Percentiles rank a stretch among this genome's conserved stretches.
Evolutionary conservation across 805 yeast genomes (phyloP).

Genomic region (Candida maris): DNA sequence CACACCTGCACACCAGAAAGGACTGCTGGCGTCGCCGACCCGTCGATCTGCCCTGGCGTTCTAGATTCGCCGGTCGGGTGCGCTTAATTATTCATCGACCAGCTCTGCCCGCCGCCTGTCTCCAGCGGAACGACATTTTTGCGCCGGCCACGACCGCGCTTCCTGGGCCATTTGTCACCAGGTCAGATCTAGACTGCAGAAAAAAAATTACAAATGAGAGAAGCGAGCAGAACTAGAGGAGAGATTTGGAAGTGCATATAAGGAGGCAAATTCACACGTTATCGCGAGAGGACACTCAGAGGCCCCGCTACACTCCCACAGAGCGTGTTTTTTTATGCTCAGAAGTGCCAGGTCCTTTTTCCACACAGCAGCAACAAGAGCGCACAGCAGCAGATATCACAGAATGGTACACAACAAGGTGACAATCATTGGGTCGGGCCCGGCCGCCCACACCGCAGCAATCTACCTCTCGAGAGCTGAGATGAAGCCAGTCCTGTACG

Average conservation of each 20-base stretch:
- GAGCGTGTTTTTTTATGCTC: too few relatives aligned
- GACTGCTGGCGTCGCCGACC: too few relatives aligned
- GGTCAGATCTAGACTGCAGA: constrained; percentile 4
- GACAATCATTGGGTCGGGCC: constrained; percentile 93
- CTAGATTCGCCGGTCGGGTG: too few relatives aligned
- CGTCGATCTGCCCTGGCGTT: too few relatives aligned
- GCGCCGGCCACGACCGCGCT: neutral
- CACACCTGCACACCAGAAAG: too few relatives aligned
- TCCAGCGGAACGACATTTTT: neutral
- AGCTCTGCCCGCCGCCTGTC: neutral
- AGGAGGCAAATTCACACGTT: too few relatives aligned
- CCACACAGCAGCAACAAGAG: constrained; percentile 2
- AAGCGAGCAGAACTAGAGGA: constrained; percentile 1
- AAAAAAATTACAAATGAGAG: constrained; percentile 7
- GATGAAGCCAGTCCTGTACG: constrained; percentile 87
- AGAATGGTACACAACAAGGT: constrained; percentile 83
- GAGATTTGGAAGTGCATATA: neutral
- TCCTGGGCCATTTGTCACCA: neutral
- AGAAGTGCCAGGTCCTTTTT: too few relatives aligned
- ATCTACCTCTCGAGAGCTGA: constrained; percentile 96
- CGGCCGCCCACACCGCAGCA: constrained; percentile 99
- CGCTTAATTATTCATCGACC: too few relatives aligned
- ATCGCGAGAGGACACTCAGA: too few relatives aligned
- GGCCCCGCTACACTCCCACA: too few relatives aligned
- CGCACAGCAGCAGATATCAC: constrained; percentile 6